phyloP scores from a whole-genome alignment of 2,329 filamentous ascomycete genomes.

The Myotisia sp. region DNA sequence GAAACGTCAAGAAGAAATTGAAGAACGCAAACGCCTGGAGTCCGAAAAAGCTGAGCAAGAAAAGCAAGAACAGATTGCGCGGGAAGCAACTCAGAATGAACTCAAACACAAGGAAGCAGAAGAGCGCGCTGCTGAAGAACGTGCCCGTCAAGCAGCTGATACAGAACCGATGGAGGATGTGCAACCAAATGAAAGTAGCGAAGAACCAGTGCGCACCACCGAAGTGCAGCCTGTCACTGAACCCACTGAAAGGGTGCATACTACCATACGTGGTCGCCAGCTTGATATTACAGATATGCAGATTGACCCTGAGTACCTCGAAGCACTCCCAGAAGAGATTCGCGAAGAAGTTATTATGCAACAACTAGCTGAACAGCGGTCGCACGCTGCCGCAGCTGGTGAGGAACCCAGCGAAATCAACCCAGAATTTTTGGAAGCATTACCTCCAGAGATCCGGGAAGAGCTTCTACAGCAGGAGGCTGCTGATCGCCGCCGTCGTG shows the following conservation, averaged over 20 bases:
- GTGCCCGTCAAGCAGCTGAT: slow-evolving; percentile 40
- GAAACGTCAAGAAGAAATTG: slow-evolving; percentile 47
- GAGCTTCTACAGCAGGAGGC: slow-evolving; percentile 87
- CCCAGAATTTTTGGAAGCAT: slow-evolving; percentile 82
- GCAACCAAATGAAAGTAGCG: slow-evolving; percentile 37
- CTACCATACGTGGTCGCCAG: slow-evolving; percentile 70
- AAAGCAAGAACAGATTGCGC: slow-evolving; percentile 48
- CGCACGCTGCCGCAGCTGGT: slow-evolving; percentile 54
- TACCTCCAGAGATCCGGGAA: slow-evolving; percentile 76
- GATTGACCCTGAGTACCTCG: slow-evolving; percentile 87
- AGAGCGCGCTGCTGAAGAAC: slow-evolving; percentile 44
- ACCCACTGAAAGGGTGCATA: slow-evolving; percentile 51
- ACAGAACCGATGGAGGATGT: slow-evolving; percentile 61
- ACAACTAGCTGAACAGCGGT: slow-evolving; percentile 69
- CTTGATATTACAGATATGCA: slow-evolving; percentile 89
- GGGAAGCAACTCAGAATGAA: slow-evolving; percentile 59
- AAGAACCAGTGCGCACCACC: slow-evolving; percentile 22
- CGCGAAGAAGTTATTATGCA: slow-evolving; percentile 91
- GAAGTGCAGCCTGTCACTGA: slow-evolving; percentile 27
- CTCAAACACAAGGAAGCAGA: slow-evolving; percentile 54
- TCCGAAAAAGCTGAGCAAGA: slow-evolving; percentile 48
- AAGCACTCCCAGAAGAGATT: slow-evolving; percentile 93
- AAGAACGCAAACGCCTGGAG: slow-evolving; percentile 45
- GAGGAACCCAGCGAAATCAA: slow-evolving; percentile 57
- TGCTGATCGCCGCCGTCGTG: slow-evolving; percentile 71